A percentile compares a stretch with the other conserved stretches of the same genome.
Evolutionary conservation across 2,329 filamentous ascomycete genomes (phyloP).

Genomic region (Aureobasidium sp.): DNA sequence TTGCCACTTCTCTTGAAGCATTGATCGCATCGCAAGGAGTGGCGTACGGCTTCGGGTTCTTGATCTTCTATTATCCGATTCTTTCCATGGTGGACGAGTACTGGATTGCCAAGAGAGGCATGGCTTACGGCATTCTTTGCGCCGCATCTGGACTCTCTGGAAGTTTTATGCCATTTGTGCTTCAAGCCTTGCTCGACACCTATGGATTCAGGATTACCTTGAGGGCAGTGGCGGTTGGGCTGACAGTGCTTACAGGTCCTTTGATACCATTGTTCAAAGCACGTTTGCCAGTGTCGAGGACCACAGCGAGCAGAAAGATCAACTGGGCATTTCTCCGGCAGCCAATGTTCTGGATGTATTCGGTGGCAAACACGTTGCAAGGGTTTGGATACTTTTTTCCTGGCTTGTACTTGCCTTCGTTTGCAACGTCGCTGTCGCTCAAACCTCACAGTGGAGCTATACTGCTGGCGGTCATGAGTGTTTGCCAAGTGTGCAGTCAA

Average conservation of each 20-base stretch:
- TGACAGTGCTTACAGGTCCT: constrained; percentile 28
- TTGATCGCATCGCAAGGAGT: constrained; percentile 57
- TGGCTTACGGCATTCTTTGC: constrained; percentile 25
- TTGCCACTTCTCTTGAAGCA: constrained; percentile 46
- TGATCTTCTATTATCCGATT: constrained; percentile 32
- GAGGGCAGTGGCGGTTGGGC: constrained; percentile 19
- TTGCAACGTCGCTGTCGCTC: constrained; percentile 27
- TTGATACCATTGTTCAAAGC: constrained; percentile 29
- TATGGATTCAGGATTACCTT: constrained; percentile 25
- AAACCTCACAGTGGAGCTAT: constrained; percentile 24
- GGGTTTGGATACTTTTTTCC: constrained; percentile 36
- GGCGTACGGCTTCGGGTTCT: constrained; percentile 52
- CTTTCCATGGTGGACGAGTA: constrained; percentile 27
- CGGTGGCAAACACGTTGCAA: constrained; percentile 31
- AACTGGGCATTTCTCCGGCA: constrained; percentile 18
- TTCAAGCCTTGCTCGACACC: constrained; percentile 18
- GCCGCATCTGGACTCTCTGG: constrained; percentile 23
- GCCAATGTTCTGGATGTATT: constrained; percentile 29
- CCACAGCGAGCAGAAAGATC: constrained; percentile 18
- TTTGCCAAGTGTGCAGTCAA: constrained; percentile 32
- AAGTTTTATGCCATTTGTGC: constrained; percentile 21
- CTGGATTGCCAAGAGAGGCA: constrained; percentile 22
- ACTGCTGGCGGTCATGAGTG: constrained; percentile 31
- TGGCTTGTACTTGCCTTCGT: constrained; percentile 33
- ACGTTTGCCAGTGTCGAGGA: constrained; percentile 25